A percentile compares a stretch with the other conserved stretches of the same genome.
phyloP scores from a whole-genome alignment of 352 stramenopile species.

The Phytophthora citricola region DNA sequence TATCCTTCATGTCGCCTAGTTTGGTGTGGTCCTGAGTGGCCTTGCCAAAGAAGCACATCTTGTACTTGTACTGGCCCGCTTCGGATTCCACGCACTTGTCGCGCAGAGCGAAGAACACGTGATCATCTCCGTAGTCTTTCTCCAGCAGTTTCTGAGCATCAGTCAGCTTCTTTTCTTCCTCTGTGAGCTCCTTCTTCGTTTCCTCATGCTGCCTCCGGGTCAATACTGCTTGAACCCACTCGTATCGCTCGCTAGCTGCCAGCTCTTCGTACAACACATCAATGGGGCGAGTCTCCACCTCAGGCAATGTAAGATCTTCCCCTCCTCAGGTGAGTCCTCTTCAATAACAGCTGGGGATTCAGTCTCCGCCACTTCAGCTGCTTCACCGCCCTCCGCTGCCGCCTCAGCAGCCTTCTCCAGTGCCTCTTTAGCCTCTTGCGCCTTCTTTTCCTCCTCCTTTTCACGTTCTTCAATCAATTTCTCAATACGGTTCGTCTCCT shows the following conservation, averaged over 20 bases:
- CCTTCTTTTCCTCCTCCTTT: constrained; percentile 37
- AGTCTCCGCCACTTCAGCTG: constrained; percentile 21
- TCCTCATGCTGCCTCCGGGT: constrained; percentile 58
- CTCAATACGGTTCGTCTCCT: constrained; percentile 64
- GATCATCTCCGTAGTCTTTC: constrained; percentile 70
- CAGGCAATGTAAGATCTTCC: constrained; percentile 53
- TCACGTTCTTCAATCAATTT: constrained; percentile 57
- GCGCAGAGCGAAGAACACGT: constrained; percentile 69
- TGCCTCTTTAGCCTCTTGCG: constrained; percentile 35
- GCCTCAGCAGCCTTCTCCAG: constrained; percentile 30
- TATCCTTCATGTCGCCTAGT: constrained; percentile 72
- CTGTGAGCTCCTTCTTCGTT: constrained; percentile 44
- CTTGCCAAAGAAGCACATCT: constrained; percentile 85
- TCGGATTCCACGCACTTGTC: constrained; percentile 77
- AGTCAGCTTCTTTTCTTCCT: constrained; percentile 39
- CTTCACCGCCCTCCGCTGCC: constrained; percentile 11
- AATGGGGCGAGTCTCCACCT: constrained; percentile 65
- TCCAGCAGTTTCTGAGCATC: constrained; percentile 44
- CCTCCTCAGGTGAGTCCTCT: constrained; percentile 27
- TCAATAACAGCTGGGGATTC: constrained; percentile 17
- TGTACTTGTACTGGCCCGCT: constrained; percentile 87
- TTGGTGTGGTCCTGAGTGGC: constrained; percentile 85
- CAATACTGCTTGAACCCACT: constrained; percentile 51
- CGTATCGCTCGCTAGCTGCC: constrained; percentile 43
- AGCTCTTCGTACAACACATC: constrained; percentile 67